Percentiles rank a stretch among this genome's conserved stretches.
These are phyloP conservation scores for Zhuliangozyma parablackwelliae DNA, from an alignment of 1,139 yeast species.

Conservation along the genomic window DNA sequence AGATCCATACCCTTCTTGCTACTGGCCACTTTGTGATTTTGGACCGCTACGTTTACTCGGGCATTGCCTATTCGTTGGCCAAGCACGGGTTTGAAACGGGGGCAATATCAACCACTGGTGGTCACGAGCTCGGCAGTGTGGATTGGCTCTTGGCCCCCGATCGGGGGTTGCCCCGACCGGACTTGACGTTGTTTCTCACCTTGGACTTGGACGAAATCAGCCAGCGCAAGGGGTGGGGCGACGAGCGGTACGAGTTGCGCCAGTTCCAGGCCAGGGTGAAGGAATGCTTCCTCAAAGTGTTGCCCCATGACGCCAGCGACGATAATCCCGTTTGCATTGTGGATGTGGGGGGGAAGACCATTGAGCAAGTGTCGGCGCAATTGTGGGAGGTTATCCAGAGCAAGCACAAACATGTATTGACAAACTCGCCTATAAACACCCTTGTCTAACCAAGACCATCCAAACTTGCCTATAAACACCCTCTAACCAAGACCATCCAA, in stretches of 20 bases:
- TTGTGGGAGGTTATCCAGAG: conserved; percentile 24
- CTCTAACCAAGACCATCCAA: conserved; percentile 40
- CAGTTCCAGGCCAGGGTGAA: conserved; percentile 73
- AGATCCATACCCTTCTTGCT: no score
- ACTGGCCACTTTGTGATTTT: conserved; percentile 60
- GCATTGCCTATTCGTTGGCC: conserved; percentile 90
- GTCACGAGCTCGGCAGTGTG: conserved; percentile 45
- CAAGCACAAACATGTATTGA: conserved; percentile 11
- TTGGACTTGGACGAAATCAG: conserved; percentile 47
- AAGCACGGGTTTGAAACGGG: conserved; percentile 30
- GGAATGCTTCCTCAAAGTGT: conserved; percentile 49
- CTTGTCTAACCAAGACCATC: conserved; percentile 1
- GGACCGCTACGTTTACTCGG: conserved; percentile 90
- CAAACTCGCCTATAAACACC: conserved; percentile 12
- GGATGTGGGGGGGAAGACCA: conserved; percentile 56
- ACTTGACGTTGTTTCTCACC: conserved; percentile 72
- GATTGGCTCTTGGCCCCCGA: conserved; percentile 84
- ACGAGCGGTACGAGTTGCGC: conserved; percentile 77
- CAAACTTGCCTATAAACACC: not conserved
- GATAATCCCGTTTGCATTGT: conserved; percentile 39
- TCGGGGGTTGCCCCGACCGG: conserved; percentile 83
- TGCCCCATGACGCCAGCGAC: conserved; percentile 12
- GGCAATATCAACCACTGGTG: conserved; percentile 1
- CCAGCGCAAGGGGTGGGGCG: conserved; percentile 79
- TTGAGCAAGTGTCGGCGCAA: conserved; percentile 48